Percentiles rank a stretch among this genome's conserved stretches.
Evolutionary conservation across 257 asterid genomes (phyloP).

Genomic region (Solanum arcanum): DNA sequence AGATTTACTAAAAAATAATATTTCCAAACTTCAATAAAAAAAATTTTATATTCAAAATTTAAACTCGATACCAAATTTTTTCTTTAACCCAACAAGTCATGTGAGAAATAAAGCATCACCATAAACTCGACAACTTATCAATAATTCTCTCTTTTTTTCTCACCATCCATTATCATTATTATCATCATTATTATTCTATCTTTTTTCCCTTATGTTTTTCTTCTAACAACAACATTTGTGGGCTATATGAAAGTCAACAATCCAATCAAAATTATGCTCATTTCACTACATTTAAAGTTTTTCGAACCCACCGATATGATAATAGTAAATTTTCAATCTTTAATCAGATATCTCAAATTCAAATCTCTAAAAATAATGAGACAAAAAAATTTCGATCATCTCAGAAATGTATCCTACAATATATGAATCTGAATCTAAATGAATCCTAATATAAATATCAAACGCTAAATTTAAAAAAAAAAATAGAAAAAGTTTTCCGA

Average conservation of each 20-base stretch:
- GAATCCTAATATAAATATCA: not conserved
- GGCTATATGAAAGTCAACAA: not conserved
- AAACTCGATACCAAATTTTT: too few relatives aligned
- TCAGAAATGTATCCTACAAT: too few relatives aligned
- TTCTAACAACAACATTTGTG: not conserved
- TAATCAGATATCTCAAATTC: not conserved
- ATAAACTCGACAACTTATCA: not conserved
- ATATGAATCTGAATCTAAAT: not conserved
- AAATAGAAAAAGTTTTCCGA: not conserved
- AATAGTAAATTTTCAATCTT: not conserved
- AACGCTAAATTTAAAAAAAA: not conserved
- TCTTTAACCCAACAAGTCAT: not conserved
- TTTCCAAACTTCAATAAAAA: too few relatives aligned
- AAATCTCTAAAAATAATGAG: accelerated
- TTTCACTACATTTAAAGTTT: not conserved
- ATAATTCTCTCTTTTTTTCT: not conserved
- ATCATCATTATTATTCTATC: not conserved
- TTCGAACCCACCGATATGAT: not conserved
- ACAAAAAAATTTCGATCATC: not conserved
- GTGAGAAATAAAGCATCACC: not conserved
- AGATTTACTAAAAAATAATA: accelerated
- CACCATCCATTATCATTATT: not conserved
- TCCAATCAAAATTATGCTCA: not conserved
- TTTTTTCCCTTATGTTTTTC: not conserved
- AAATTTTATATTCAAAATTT: too few relatives aligned